A percentile compares a stretch with the other conserved stretches of the same genome.
Conservation (phyloP, 768 basidiomycete genomes). For the Mycena vulgaris region DNA sequence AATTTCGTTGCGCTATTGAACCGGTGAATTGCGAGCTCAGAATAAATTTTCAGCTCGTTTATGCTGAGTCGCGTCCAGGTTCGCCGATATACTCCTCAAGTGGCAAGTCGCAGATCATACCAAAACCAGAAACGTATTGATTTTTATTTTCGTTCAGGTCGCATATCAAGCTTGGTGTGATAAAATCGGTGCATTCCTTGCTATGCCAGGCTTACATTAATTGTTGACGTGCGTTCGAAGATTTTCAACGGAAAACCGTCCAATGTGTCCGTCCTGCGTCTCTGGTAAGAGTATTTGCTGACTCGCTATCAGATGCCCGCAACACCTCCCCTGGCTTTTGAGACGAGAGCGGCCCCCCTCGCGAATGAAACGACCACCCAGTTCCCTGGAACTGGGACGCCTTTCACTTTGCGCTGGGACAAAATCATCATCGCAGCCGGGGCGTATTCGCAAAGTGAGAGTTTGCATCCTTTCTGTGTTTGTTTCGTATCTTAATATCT, state of each 20-base stretch:
- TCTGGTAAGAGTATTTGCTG: neutral
- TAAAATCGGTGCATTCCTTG: conserved; percentile 64
- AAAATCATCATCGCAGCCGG: conserved; percentile 90
- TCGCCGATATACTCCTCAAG: conserved; percentile 69
- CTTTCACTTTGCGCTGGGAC: conserved; percentile 80
- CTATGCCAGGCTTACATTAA: neutral
- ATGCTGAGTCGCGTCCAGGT: conserved; percentile 58
- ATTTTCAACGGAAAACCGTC: conserved; percentile 72
- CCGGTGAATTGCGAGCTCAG: conserved; percentile 64
- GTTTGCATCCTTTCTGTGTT: neutral
- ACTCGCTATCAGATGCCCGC: conserved; percentile 68
- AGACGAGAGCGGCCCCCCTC: conserved; percentile 35
- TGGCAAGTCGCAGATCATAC: conserved; percentile 53
- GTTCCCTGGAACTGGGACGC: conserved; percentile 45
- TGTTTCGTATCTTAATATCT: conserved; percentile 19
- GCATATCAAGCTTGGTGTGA: conserved; percentile 87
- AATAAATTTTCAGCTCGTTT: neutral
- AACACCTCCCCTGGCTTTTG: conserved; percentile 61
- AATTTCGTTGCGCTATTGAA: conserved; percentile 86
- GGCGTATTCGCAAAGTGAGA: conserved; percentile 86
- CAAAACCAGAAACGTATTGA: neutral
- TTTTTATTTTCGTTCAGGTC: conserved; percentile 52
- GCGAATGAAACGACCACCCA: conserved; percentile 27
- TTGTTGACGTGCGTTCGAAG: conserved; percentile 48
- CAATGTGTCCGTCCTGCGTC: conserved; percentile 65